A percentile compares a stretch with the other conserved stretches of the same genome.
These are phyloP conservation scores for Coleophoma eucalyptorum DNA, from an alignment of 2,329 filamentous ascomycete species.

Conservation along the genomic window DNA sequence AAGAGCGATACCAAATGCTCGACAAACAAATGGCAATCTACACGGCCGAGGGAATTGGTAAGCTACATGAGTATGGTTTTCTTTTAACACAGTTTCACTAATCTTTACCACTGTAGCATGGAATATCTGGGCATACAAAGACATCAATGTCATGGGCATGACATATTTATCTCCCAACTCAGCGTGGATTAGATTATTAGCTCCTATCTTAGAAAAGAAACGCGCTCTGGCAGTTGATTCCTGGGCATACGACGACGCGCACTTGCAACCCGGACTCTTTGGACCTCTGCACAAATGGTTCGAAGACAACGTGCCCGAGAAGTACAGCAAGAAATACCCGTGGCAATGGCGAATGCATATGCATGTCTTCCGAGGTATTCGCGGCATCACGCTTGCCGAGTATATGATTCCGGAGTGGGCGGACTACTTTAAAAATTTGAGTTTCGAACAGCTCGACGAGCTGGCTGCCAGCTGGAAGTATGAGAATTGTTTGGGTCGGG, in stretches of 20 bases:
- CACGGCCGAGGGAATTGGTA: constrained; percentile 6
- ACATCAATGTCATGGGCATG: constrained; percentile 9
- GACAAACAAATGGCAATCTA: constrained; percentile 15
- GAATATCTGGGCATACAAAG: constrained; percentile 7
- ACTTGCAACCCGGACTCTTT: constrained; percentile 25
- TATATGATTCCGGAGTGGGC: constrained; percentile 43
- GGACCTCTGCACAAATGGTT: constrained; percentile 19
- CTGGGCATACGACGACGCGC: constrained; percentile 36
- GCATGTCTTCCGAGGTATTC: constrained; percentile 19
- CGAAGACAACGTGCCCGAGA: constrained; percentile 14
- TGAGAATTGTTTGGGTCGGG: constrained; percentile 41
- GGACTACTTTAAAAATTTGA: constrained; percentile 37
- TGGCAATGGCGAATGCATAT: constrained; percentile 22
- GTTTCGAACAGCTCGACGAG: constrained; percentile 39
- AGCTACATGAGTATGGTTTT: not conserved
- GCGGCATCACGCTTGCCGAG: constrained; percentile 30
- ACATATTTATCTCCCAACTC: constrained; percentile 2
- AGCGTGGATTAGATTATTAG: constrained; percentile 3
- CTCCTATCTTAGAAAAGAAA: constrained; percentile 4
- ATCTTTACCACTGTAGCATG: not conserved
- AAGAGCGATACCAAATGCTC: constrained; percentile 36
- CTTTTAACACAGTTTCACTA: not conserved
- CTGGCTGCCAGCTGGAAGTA: constrained; percentile 41
- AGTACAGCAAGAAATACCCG: constrained; percentile 20
- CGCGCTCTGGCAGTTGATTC: constrained; percentile 5